phyloP scores from a whole-genome alignment of 768 basidiomycete genomes.

The Lentinula raphanica region DNA sequence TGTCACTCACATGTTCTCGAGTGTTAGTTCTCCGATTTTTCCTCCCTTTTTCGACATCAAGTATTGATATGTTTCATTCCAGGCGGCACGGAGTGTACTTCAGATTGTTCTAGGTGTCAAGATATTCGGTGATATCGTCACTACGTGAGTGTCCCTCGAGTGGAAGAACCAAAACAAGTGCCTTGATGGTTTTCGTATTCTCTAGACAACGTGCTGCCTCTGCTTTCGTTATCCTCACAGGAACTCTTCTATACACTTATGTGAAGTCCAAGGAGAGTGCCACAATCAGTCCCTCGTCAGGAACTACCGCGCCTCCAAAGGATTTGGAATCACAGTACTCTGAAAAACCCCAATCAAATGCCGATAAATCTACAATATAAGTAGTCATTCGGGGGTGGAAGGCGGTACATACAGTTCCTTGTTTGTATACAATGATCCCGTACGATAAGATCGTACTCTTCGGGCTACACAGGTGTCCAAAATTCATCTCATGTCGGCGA shows the following conservation, averaged over 20 bases:
- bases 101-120: constrained; percentile 65
- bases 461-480: too few relatives aligned
- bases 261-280: constrained; percentile 47
- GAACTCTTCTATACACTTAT: constrained; percentile 68
- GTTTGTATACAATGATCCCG: too few relatives aligned
- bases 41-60: background rate
- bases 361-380: background rate
- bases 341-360: background rate
- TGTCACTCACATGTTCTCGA: constrained; percentile 78
- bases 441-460: too few relatives aligned
- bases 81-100: constrained; percentile 75
- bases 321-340: constrained; percentile 1
- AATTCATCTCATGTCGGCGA: too few relatives aligned
- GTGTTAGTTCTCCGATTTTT: constrained; percentile 18
- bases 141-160: constrained; percentile 35
- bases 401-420: too few relatives aligned
- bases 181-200: background rate
- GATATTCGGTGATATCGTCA: constrained; percentile 65
- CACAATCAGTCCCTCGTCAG: constrained; percentile 11
- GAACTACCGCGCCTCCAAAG: background rate
- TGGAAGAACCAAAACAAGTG: background rate
- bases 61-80: constrained; percentile 13
- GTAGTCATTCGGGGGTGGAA: too few relatives aligned
- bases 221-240: constrained; percentile 54
- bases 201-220: constrained; percentile 53